Conservation (phyloP, 176 grass and related monocot genomes). For the Triticum dicoccoides region DNA sequence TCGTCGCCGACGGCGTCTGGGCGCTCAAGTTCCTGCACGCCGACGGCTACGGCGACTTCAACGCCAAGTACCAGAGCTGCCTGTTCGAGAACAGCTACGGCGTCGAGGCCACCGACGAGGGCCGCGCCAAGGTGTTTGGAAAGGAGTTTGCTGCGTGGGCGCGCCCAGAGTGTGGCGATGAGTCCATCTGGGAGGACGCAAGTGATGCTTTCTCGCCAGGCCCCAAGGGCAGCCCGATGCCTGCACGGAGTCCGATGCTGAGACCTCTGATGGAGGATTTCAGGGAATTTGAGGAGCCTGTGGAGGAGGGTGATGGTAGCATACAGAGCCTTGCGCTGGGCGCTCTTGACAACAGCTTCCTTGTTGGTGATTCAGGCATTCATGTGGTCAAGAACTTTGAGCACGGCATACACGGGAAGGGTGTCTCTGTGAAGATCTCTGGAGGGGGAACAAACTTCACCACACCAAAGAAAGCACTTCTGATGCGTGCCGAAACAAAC, state of each 20-base stretch:
- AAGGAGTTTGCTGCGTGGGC: slow-evolving; percentile 96
- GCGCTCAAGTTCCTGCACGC: slow-evolving; percentile 74
- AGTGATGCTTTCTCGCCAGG: slow-evolving; percentile 42
- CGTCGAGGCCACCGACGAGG: slow-evolving; percentile 60
- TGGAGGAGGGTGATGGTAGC: slow-evolving; percentile 48
- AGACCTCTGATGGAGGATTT: slow-evolving; percentile 73
- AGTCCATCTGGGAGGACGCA: slow-evolving; percentile 84
- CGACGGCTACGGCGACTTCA: slow-evolving; percentile 60
- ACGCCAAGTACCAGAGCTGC: slow-evolving; percentile 67
- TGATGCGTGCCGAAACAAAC: slow-evolving; percentile 88
- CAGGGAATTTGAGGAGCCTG: slow-evolving; percentile 75
- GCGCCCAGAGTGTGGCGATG: slow-evolving; percentile 65
- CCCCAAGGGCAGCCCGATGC: slow-evolving; percentile 30
- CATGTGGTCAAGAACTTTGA: slow-evolving; percentile 77
- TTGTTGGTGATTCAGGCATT: slow-evolving; percentile 61
- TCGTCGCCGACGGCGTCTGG: slow-evolving; percentile 90
- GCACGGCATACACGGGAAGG: slow-evolving; percentile 88
- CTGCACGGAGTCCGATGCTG: slow-evolving; percentile 17
- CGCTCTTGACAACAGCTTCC: slow-evolving; percentile 71
- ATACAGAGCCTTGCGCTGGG: slow-evolving; percentile 84
- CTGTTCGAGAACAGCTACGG: slow-evolving; percentile 88
- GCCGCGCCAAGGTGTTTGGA: slow-evolving; percentile 83
- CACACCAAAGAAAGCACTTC: slow-evolving; percentile 79
- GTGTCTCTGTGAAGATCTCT: slow-evolving; percentile 66
- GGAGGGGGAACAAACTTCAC: slow-evolving; percentile 45